Base-by-base conservation (phyloP, 2,329 filamentous ascomycete genomes). In the Clonostachys solani region DNA sequence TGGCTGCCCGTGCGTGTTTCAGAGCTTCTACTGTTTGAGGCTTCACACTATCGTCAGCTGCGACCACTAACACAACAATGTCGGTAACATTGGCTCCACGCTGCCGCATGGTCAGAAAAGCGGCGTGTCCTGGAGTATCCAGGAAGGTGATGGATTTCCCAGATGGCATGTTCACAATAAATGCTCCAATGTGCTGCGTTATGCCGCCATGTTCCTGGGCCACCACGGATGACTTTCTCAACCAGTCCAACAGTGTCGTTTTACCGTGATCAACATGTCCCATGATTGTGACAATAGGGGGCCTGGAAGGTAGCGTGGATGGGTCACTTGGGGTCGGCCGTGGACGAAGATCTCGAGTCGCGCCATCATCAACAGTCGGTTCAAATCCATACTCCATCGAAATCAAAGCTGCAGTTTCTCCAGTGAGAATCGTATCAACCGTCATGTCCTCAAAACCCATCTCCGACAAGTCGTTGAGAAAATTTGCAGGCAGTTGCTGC, bases 191-290 rank as follows among this genome's bases (percentile, higher is more conserved):
- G 61, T 99, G 94, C 65, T 99, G 94, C 0, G 94, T 99, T 61
- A 99, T 99, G 35, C 94, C 94, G 52, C 94, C 94, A 61, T 96
- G 92, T 64, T 99, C 94, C 46, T 87, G 83, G 6, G 90, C 90
- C 40, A 86, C 95, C 40, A 99, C 83, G 7, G 91, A 96, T 2
- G 92, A 94, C 57, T 96, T 95, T 36, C 94, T 87, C 41, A 99
- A 74, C 69, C 86, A 97, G 63, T 99, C 94, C 10, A 99, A 75
- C 40, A 99, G 84, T 0, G 95, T 99, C 1, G 94, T 99, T 72
- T 99, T 99, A 46, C 94, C 94, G 64, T 99, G 94, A 63, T 99
- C 95, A 57, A 99, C 94, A 54, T 99, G 94, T 3, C 94, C 94
- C 95, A 99, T 99, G 60, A 99, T 99, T 1, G 95, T 97, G 37